Base-by-base conservation (phyloP, 2,329 filamentous ascomycete genomes). In the Exophiala viscosa region DNA sequence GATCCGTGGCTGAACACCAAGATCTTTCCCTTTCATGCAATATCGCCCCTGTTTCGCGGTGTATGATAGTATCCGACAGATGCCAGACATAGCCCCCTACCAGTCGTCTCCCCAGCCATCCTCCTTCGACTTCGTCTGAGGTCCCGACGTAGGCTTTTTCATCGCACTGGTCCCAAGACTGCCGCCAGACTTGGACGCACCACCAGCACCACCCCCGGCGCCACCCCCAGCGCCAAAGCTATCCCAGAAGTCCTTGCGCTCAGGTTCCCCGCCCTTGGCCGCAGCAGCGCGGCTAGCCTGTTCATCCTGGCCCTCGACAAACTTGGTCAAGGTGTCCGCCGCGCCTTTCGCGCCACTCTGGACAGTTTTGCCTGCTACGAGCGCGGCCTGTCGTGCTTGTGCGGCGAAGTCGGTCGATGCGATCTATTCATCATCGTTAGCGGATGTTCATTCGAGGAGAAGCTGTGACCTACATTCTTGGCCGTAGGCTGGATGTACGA, bases 401-500 rank as follows among this genome's bases (percentile, higher is more conserved):
- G 82, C 83, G 39, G 87, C 86, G 60, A 92, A 81, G 45, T 92
- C 88, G 18, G 86, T 85, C 67, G 95, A 86, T 18, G 87, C 86
- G 60, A 96, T 74, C 88, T 95, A 59, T 33, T 8, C 40, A 42
- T 13, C 40, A 23, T 23, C 17, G 28, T 41, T 11, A 23, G 13
- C 50, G 39, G 36, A 38, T 5, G 23, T 28, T 7, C 5, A 1
- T 2, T 4, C 5, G 36, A 23, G 20, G 28, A 14, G 41, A 14
- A 20, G 31, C 6, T 17, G 20, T 32, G 45, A 28, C 78, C 56
- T 77, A 90, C 87, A 82, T 90, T 88, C 66, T 89, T 87, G 57
- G 93, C 90, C 23, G 90, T 93, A 8, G 93, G 93, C 72, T 95
- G 90, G 48, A 99, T 89, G 73, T 90, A 96, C 32, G 86, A 83